These are phyloP conservation scores for Actinomortierella wolfii DNA, from an alignment of 371 early-diverging fungal species.

Conservation along the genomic window DNA sequence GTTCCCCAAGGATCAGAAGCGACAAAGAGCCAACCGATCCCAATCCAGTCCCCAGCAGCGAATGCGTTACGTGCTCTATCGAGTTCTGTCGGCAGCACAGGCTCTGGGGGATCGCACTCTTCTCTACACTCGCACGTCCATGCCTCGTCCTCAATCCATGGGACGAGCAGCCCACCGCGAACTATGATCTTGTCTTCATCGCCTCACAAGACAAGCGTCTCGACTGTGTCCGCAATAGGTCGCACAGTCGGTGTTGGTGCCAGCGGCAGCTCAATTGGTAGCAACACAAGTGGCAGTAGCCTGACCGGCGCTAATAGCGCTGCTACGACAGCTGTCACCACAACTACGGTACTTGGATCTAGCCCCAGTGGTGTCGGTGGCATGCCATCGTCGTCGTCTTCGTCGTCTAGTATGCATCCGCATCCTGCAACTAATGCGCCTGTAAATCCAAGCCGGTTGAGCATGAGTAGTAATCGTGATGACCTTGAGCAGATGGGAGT, in stretches of 20 bases:
- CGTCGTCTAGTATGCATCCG: constrained; percentile 5
- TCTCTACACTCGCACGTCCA: constrained; percentile 26
- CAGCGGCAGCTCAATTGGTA: neutral
- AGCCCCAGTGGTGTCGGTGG: too few relatives aligned
- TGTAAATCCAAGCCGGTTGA: constrained; percentile 35
- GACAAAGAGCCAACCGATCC: constrained; percentile 13
- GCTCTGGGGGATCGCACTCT: constrained; percentile 36
- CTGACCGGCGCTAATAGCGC: neutral
- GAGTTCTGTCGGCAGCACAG: constrained; percentile 44
- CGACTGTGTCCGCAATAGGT: constrained; percentile 35
- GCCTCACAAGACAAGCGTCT: constrained; percentile 28
- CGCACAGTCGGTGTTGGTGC: constrained; percentile 28
- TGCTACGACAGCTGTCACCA: neutral
- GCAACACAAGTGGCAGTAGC: constrained; percentile 3
- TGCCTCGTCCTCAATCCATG: constrained; percentile 1
- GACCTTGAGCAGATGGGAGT: constrained; percentile 34
- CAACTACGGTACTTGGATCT: too few relatives aligned
- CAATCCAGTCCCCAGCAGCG: constrained; percentile 39
- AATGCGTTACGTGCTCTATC: constrained; percentile 41
- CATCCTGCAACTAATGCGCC: constrained; percentile 4
- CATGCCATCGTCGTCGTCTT: constrained; percentile 15
- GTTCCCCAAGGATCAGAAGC: too few relatives aligned
- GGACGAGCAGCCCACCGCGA: constrained; percentile 37
- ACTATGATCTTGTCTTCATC: constrained; percentile 39
- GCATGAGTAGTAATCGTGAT: constrained; percentile 35